Evolutionary conservation across 805 yeast species (phyloP).

Genomic region (Wickerhamia fluorescens): DNA sequence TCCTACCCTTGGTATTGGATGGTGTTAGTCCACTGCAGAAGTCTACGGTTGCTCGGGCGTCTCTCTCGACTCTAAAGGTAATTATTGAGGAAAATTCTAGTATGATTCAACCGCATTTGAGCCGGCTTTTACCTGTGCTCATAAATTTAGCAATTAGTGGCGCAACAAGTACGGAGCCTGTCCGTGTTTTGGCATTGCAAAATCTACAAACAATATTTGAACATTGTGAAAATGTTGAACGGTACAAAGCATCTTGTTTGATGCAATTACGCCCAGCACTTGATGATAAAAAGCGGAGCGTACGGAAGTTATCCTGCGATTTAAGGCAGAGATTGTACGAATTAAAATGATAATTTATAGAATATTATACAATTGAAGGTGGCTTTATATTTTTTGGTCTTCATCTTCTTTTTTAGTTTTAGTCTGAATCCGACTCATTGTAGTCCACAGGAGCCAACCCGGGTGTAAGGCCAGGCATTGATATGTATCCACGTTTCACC

Average conservation of each 20-base stretch:
- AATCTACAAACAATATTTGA: slow-evolving; percentile 44
- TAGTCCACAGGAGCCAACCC: slow-evolving; percentile 78
- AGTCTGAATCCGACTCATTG: slow-evolving; percentile 19
- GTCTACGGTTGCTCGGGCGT: slow-evolving; percentile 44
- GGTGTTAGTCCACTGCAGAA: slow-evolving; percentile 41
- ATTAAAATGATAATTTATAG: slow-evolving; percentile 8
- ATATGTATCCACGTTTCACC: slow-evolving; percentile 36
- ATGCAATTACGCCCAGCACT: slow-evolving; percentile 43
- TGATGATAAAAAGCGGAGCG: slow-evolving; percentile 68
- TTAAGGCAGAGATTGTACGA: slow-evolving; percentile 50
- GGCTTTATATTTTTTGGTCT: too few relatives aligned
- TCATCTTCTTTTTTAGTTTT: slow-evolving; percentile 2
- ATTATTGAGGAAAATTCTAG: slow-evolving; percentile 48
- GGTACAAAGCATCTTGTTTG: slow-evolving; percentile 46
- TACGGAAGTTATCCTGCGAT: slow-evolving; percentile 71
- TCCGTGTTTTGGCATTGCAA: slow-evolving; percentile 50
- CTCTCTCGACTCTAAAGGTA: slow-evolving; percentile 52
- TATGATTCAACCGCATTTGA: slow-evolving; percentile 46
- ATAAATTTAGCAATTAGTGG: slow-evolving; percentile 26
- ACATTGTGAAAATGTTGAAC: slow-evolving; percentile 35
- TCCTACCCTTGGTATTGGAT: slow-evolving; percentile 68
- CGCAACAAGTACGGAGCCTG: slow-evolving; percentile 32
- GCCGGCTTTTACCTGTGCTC: slow-evolving; percentile 45
- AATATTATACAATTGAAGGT: too few relatives aligned
- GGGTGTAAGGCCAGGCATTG: slow-evolving; percentile 67